These are phyloP conservation scores for Calocybe gambosa DNA, from an alignment of 1,284 basidiomycete species.

Conservation along the genomic window DNA sequence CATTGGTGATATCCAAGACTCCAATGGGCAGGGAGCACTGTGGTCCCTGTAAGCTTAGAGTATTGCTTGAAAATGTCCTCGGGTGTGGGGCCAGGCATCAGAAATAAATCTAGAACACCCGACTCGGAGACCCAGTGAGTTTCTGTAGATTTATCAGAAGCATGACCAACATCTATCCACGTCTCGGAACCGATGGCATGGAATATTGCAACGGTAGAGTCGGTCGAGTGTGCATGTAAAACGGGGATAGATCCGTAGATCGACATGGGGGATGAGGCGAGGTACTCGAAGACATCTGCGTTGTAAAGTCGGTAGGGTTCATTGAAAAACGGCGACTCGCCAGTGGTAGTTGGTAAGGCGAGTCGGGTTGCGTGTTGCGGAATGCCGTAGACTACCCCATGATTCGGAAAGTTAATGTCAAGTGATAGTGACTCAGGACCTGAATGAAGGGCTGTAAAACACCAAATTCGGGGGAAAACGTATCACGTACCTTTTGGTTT, in stretches of 20 bases:
- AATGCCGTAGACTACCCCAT: slow-evolving; percentile 88
- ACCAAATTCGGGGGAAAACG: slow-evolving; percentile 1
- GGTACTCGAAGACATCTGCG: slow-evolving; percentile 96
- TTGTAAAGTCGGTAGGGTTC: slow-evolving; percentile 98
- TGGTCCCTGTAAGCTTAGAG: slow-evolving; percentile 77
- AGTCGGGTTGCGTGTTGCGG: slow-evolving; percentile 95
- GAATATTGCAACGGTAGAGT: slow-evolving; percentile 87
- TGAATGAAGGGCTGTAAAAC: slow-evolving; percentile 24
- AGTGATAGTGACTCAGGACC: slow-evolving; percentile 92
- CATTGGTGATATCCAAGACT: slow-evolving; percentile 96
- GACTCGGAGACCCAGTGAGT: slow-evolving; percentile 98
- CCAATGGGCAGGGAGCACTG: slow-evolving; percentile 86
- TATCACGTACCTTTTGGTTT: slow-evolving; percentile 83
- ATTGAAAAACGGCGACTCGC: slow-evolving; percentile 62
- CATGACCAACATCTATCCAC: slow-evolving; percentile 86
- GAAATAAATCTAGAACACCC: slow-evolving; percentile 91
- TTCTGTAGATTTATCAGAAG: slow-evolving; percentile 58
- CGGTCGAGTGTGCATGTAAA: slow-evolving; percentile 85
- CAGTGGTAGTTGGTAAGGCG: slow-evolving; percentile 81
- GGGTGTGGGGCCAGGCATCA: slow-evolving; percentile 87
- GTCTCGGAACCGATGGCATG: slow-evolving; percentile 91
- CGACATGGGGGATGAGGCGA: slow-evolving; percentile 85
- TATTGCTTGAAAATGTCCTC: slow-evolving; percentile 83
- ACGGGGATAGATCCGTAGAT: slow-evolving; percentile 91
- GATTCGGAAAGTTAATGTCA: slow-evolving; percentile 91